Evolutionary conservation across 495 filamentous ascomycete genomes (phyloP), one percentile per base, ranked within the genome.

Genomic region (Podospora pseudoanserina): DNA sequence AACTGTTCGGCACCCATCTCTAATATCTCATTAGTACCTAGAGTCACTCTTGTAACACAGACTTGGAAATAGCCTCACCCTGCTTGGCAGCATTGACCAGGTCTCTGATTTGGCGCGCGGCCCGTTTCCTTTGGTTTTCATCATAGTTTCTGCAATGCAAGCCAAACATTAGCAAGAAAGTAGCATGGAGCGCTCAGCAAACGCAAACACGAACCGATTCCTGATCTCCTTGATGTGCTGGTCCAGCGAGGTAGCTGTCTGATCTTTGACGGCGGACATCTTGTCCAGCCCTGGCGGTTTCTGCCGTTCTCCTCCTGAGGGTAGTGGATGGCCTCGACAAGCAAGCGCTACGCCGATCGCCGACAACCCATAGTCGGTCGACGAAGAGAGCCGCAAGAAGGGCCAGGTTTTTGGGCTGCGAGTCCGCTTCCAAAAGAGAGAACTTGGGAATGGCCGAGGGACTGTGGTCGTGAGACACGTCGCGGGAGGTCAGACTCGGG

Each of bases 1-100:
- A 97, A 97, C 67, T 90, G 88, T 73, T 92, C 91, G 39, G 89
- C 83, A 5, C 86, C 84, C 74, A 92, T 87, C 74, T 97, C 93
- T 96, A 68, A 7, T 15, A 4, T 58, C 13, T 49, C 39, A 13
- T 49, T 16, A 49, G 39, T 11, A 49, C 39, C 39, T 13, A 49
- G 13, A 49, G 15, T 11, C 15, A 16, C 15, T 13, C 5, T 16
- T 49, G 39, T 13, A 11, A 49, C 15, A 6, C 39, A 49, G 9
- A 11, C 39, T 16, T 16, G 20, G 11, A 27, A 61, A 15, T 23
- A 30, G 59, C 20, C 73, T 62, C 57, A 78, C 80, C 80, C 73
- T 78, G 78, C 54, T 81, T 78, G 20, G 78, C 72, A 32, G 76
- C 49, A 26, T 73, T 76, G 23, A 82, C 78, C 64, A 82, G 72